Conservation (phyloP, 2,329 filamentous ascomycete species). For the Monosporascus sp. region DNA sequence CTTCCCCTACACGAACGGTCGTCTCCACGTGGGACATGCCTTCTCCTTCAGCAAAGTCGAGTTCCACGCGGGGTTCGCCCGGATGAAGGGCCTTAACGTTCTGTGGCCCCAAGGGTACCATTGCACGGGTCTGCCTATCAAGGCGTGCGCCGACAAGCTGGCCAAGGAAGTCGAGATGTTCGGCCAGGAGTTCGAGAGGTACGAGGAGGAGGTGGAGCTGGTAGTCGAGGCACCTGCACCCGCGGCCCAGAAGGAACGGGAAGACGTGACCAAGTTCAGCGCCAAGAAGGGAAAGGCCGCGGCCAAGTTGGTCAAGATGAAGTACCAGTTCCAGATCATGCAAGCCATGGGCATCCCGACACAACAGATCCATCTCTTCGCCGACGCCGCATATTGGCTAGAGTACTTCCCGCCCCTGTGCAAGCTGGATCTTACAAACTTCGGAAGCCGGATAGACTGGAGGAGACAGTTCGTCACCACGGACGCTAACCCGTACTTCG, state of each 20-base stretch:
- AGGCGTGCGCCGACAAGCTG: slow-evolving; percentile 94
- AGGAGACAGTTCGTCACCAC: slow-evolving; percentile 89
- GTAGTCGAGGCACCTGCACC: slow-evolving; percentile 39
- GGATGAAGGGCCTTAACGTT: slow-evolving; percentile 84
- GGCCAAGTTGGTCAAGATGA: slow-evolving; percentile 85
- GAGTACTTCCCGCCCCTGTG: slow-evolving; percentile 83
- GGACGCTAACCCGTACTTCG: slow-evolving; percentile 94
- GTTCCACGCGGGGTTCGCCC: slow-evolving; percentile 78
- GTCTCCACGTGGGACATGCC: slow-evolving; percentile 82
- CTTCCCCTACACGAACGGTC: slow-evolving; percentile 62
- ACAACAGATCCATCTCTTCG: slow-evolving; percentile 88
- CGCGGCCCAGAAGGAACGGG: slow-evolving; percentile 62
- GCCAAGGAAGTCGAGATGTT: slow-evolving; percentile 85
- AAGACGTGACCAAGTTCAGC: slow-evolving; percentile 85
- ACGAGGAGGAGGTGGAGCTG: slow-evolving; percentile 39
- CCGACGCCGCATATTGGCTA: slow-evolving; percentile 89
- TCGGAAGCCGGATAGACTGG: slow-evolving; percentile 91
- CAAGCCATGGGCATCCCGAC: slow-evolving; percentile 79
- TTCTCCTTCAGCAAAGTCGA: slow-evolving; percentile 93
- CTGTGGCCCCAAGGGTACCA: slow-evolving; percentile 94
- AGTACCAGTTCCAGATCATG: slow-evolving; percentile 97
- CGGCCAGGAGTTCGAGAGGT: slow-evolving; percentile 50
- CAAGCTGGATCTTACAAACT: slow-evolving; percentile 71
- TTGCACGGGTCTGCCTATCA: slow-evolving; percentile 96
- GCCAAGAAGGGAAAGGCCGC: slow-evolving; percentile 90